Conservation (phyloP, 352 stramenopile species). For the Phytopythium vexans region DNA sequence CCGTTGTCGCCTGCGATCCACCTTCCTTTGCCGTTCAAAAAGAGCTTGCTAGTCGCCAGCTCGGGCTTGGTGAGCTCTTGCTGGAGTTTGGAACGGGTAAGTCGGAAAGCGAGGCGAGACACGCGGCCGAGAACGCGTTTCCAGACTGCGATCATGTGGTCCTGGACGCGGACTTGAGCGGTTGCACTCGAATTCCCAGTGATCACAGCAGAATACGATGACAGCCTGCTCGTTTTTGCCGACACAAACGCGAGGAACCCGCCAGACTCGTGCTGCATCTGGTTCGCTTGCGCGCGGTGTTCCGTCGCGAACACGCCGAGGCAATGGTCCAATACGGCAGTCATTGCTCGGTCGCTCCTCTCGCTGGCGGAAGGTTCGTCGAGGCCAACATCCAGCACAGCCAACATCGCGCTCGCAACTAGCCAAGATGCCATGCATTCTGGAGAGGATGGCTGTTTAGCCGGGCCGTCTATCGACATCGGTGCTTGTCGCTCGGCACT, state of each 20-base stretch:
- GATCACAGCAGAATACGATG: constrained; percentile 5
- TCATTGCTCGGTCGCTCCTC: background rate
- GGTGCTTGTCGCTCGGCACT: constrained; percentile 18
- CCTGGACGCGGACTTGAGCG: constrained; percentile 6
- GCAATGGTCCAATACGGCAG: constrained; percentile 22
- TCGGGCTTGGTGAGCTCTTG: constrained; percentile 22
- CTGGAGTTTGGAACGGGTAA: constrained; percentile 29
- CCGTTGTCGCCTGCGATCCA: too few species aligned
- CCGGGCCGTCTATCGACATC: constrained; percentile 4
- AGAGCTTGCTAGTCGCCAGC: constrained; percentile 6
- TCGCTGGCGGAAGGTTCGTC: background rate
- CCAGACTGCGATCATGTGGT: constrained; percentile 19
- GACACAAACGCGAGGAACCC: constrained; percentile 62
- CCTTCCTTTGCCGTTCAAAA: background rate
- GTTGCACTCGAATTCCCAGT: too few species aligned
- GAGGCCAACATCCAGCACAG: constrained; percentile 18
- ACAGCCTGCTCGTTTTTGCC: background rate
- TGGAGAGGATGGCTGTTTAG: constrained; percentile 11
- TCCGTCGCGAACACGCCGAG: constrained; percentile 45
- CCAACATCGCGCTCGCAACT: constrained; percentile 29
- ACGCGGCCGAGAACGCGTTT: constrained; percentile 17
- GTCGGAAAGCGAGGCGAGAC: constrained; percentile 15
- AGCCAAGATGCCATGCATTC: constrained; percentile 41
- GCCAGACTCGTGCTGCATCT: constrained; percentile 19
- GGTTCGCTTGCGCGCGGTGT: constrained; percentile 31